Base-by-base conservation (phyloP, 352 stramenopile genomes). In the Plasmopara viticola region DNA sequence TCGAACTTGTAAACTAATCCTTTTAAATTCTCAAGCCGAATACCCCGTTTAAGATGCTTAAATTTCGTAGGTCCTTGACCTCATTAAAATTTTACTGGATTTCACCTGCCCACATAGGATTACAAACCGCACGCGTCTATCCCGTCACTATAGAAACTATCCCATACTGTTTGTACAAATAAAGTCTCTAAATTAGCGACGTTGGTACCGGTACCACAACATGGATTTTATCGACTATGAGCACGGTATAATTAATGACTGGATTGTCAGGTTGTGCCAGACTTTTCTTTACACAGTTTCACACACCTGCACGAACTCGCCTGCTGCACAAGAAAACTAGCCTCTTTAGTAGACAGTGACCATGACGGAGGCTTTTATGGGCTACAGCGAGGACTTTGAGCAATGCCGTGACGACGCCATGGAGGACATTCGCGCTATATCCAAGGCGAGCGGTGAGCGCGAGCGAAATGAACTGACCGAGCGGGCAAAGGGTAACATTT, bases 361-460 rank as follows among this genome's bases (percentile, higher is more conserved):
- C 61, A 90, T 90, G 80, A 90, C 78, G 50, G 80, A 90, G 50
- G 62, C 72, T 43, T 90, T 90, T 60, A 64, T 86, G 58, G 74
- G 68, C 58, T 90, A 90, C 66, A 84, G 79, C 51, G 80, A 90
- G 56, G 78, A 90, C 72, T 90, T 90, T 67, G 77, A 90, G 51
- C 80, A 88, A 56, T 90, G 78, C 54, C 78, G 80, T 51, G 80
- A 90, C 41, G 80, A 90, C 44, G 80, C 78, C 20, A 78, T 80
- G 60, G 48, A 70, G 44, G 78, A 88, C 58, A 87, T 90, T 56
- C 79, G 80, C 62, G 53, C 62, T 46, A 74, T 87, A 31, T 28
- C 68, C 10, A 79, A 78, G 45, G 77, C 79, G 12, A 25, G 59
- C 12, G 59, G 44, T 46, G 49, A 68, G 44, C 41, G 66, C 35